phyloP scores from a whole-genome alignment of 495 filamentous ascomycete species.

The Neurospora terricola region DNA sequence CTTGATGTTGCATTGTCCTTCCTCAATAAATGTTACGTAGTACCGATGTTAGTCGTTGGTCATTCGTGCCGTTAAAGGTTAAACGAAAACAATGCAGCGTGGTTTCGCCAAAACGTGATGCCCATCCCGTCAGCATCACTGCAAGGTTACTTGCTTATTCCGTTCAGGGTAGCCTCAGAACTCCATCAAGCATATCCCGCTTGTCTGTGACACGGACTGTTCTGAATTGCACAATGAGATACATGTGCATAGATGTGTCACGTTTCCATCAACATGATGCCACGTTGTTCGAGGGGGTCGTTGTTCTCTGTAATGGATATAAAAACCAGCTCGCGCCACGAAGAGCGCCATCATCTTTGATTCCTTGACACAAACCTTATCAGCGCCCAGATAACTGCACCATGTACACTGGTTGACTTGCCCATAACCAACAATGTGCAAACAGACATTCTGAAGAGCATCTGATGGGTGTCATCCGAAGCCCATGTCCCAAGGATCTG shows the following conservation, averaged over 20 bases:
- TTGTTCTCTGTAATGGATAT: not conserved
- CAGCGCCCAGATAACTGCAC: not conserved
- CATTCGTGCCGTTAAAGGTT: not conserved
- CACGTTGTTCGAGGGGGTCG: not conserved
- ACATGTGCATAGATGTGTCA: not conserved
- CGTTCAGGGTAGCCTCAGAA: not conserved
- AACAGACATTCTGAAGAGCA: not conserved
- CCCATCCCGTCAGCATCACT: not conserved
- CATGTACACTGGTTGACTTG: not conserved
- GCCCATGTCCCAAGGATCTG: not conserved
- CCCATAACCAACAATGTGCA: not conserved
- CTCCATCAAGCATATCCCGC: not conserved
- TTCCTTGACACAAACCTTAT: not conserved
- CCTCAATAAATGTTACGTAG: not conserved
- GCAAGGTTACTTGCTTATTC: not conserved
- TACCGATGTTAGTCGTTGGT: not conserved
- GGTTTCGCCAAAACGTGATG: not conserved
- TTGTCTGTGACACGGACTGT: not conserved
- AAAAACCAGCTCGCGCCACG: not conserved
- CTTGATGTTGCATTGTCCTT: not conserved
- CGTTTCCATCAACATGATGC: not conserved
- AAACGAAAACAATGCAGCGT: not conserved
- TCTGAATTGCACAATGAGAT: not conserved
- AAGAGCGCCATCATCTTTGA: not conserved
- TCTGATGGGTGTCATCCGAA: not conserved